Evolutionary conservation across 495 filamentous ascomycete species (phyloP), one percentile per base, ranked within the genome.

Genomic region (Bryoglossum gracile): DNA sequence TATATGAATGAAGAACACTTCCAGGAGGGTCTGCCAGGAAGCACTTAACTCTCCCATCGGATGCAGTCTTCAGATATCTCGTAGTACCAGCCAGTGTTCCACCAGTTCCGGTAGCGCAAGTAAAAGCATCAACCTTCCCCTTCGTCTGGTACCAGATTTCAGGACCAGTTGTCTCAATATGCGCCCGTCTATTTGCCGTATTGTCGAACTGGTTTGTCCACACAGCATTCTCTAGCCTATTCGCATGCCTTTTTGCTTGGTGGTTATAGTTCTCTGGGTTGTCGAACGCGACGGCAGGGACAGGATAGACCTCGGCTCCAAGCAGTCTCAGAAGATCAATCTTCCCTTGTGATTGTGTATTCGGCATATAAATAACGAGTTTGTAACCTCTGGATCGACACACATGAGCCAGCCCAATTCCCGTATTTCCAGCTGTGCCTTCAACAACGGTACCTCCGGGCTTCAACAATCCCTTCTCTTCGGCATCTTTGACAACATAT

Each of bases 191-290:
- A 66, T 98, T 98, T 44, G 94, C 92, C 25, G 72, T 78, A 70
- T 98, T 98, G 62, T 98, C 92, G 70, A 98, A 98, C 65, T 98
- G 92, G 68, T 98, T 92, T 22, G 92, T 98, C 92, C 92, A 98
- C 2, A 96, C 89, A 5, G 92, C 89, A 67, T 96, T 96, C 2
- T 85, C 82, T 37, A 89, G 64, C 0, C 71, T 65, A 67, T 94
- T 89, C 28, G 92, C 92, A 66, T 96, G 89, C 10, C 92, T 74
- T 36, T 76, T 74, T 9, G 92, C 92, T 71, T 95, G 89, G 67
- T 95, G 90, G 69, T 98, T 97, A 72, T 96, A 98, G 68, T 98
- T 98, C 36, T 89, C 69, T 17, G 91, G 88, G 72, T 96, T 86
- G 47, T 96, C 92, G 64, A 87, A 96, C n/a, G 92, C 80, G 4